Evolutionary conservation across 2,329 filamentous ascomycete species (phyloP), one percentile per base, ranked within the genome.

Genomic region (Delphinella strobiligena): DNA sequence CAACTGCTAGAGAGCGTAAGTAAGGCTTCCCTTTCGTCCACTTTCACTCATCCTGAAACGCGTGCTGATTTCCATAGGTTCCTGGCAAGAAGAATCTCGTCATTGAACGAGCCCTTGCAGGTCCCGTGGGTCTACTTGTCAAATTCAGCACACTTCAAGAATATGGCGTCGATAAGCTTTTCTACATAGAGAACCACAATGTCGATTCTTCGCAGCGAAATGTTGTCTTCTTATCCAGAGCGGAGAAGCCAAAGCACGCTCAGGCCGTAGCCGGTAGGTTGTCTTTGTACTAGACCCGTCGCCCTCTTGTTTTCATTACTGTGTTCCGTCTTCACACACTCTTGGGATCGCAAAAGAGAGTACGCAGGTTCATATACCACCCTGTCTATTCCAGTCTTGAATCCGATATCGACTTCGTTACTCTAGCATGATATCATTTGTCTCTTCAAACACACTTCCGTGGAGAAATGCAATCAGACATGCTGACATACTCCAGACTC

Each of bases 71-170:
- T 56, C 15, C 24, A 30, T 33, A 98, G 91, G 86, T 96, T 49
- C 84, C 89, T 58, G 93, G 93, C 51, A 98, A 96, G 75, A 98
- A 98, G 72, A 96, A 95, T 56, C 71, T 98, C 45, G 83, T 98
- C 38, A 81, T 98, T 56, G 89, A 96, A 60, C 84, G 82, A 61
- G 80, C 80, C 52, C 72, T 98, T 51, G 87, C 89, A 50, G 91
- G 89, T 17, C 85, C 88, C 19, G 74, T 98, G 50, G 86, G 88
- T 44, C 73, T 89, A 44, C 81, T 98, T 50, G 86, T 93, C 64
- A 95, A 95, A 61, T 93, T 95, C 55, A 89, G 89, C 16, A 89
- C 84, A 8, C 73, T 95, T 12, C 86, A 96, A 58, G 91, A 98
- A 55, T 95, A 96, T 66, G 93, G 93, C 19, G 88, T 98, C 50